Conservation (phyloP, 1,284 basidiomycete species). For the Tilletia indica region DNA sequence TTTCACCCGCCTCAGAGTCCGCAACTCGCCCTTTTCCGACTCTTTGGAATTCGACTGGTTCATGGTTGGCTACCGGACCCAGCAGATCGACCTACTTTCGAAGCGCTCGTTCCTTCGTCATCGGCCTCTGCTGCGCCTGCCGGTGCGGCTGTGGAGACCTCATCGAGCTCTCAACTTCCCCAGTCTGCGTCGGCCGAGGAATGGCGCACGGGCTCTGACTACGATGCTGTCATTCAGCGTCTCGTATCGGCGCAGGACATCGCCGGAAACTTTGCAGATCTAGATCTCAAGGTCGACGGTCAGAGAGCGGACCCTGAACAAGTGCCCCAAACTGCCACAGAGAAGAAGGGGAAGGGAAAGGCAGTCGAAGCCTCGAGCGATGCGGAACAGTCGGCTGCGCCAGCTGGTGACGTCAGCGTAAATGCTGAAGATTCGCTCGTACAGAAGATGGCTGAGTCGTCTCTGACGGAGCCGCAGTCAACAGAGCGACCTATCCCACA, state of each 20-base stretch:
- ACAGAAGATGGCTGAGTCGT: too few species aligned
- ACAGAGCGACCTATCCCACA: too few species aligned
- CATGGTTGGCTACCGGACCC: slow-evolving; percentile 91
- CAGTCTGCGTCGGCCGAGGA: not conserved
- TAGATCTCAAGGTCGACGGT: not conserved
- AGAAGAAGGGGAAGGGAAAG: not conserved
- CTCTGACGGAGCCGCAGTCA: too few species aligned
- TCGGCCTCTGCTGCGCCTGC: not conserved
- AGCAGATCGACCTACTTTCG: slow-evolving; percentile 63
- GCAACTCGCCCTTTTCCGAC: slow-evolving; percentile 78
- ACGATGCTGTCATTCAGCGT: slow-evolving; percentile 10
- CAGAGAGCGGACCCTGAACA: not conserved
- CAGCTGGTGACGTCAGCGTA: not conserved
- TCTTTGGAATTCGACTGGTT: slow-evolving; percentile 74
- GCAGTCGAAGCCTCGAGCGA: not conserved
- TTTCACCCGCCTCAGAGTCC: slow-evolving; percentile 29
- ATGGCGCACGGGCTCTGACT: not conserved
- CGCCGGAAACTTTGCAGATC: slow-evolving; percentile 11
- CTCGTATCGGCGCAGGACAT: slow-evolving; percentile 10
- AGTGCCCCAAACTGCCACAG: not conserved
- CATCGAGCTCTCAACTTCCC: not conserved
- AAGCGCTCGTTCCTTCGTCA: slow-evolving; percentile 57
- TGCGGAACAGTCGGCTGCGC: not conserved
- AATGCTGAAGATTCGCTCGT: too few species aligned
- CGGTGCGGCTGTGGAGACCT: not conserved